Evolutionary conservation across 306 rosid genomes (phyloP).

Genomic region (Pachyrhizus erosus): DNA sequence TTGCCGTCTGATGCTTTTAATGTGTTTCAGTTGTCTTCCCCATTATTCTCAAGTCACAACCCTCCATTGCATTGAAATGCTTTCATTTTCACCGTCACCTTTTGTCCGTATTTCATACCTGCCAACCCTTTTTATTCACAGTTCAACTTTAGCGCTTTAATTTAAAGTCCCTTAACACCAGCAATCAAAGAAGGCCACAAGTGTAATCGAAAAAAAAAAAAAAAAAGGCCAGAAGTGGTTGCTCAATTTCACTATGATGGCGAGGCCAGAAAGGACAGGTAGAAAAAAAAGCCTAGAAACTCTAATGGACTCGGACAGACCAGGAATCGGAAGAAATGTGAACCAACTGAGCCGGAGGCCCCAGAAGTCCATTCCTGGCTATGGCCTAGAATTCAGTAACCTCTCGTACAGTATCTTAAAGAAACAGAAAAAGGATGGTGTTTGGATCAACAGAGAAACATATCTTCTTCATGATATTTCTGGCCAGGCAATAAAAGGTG

Average conservation of each 20-base stretch:
- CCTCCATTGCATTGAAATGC: conserved; percentile 19
- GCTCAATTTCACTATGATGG: conserved; percentile 49
- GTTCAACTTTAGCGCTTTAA: conserved; percentile 43
- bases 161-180: conserved; percentile 37
- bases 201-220: too few relatives aligned
- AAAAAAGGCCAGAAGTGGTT: conserved; percentile 43
- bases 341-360: conserved; percentile 45
- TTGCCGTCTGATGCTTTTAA: conserved; percentile 55
- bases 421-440: conserved; percentile 79
- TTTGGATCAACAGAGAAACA: conserved; percentile 69
- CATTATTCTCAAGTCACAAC: background rate
- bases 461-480: conserved; percentile 83
- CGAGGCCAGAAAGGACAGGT: conserved; percentile 44
- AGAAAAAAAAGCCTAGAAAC: conserved; percentile 65
- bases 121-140: conserved; percentile 26
- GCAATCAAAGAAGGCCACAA: conserved; percentile 45
- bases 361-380: conserved; percentile 57
- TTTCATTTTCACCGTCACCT: conserved; percentile 47
- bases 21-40: conserved; percentile 22
- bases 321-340: conserved; percentile 33
- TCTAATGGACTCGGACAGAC: conserved; percentile 59
- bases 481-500: conserved; percentile 78
- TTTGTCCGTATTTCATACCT: conserved; percentile 43
- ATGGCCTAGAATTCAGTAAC: conserved; percentile 73
- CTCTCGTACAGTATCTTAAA: conserved; percentile 70